These are phyloP conservation scores for Komagataella phaffii DNA, from an alignment of 805 yeast species.

Conservation along the genomic window DNA sequence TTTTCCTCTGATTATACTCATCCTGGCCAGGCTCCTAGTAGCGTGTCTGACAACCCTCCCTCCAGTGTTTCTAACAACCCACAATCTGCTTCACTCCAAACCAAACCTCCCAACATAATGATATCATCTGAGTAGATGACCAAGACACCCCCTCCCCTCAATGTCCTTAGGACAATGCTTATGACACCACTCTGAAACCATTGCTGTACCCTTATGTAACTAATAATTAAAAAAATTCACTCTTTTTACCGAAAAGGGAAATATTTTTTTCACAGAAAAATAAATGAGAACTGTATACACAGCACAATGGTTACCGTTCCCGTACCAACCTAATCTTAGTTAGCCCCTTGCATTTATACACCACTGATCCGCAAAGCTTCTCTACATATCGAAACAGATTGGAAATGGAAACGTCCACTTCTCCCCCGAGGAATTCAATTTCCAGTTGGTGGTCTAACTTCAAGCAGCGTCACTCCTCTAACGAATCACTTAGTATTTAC, in stretches of 20 bases:
- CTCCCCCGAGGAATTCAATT: neutral
- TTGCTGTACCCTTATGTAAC: neutral
- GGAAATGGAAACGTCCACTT: neutral
- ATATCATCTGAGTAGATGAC: neutral
- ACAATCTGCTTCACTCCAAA: neutral
- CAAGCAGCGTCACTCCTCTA: neutral
- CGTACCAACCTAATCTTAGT: neutral
- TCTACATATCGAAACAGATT: neutral
- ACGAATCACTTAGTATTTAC: neutral
- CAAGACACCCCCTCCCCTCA: too few relatives aligned
- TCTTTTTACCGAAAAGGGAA: neutral
- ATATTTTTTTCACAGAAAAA: neutral
- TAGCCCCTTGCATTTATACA: neutral
- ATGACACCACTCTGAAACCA: too few relatives aligned
- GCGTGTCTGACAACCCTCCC: neutral
- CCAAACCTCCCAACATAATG: neutral
- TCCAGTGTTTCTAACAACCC: neutral
- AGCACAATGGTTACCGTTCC: neutral
- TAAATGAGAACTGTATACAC: neutral
- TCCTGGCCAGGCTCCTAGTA: neutral
- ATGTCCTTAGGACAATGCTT: too few relatives aligned
- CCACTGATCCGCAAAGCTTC: neutral
- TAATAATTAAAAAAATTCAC: neutral
- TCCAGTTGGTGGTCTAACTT: neutral
- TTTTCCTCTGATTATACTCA: neutral